Percentiles rank a stretch among this genome's conserved stretches.
Evolutionary conservation across 352 stramenopile genomes (phyloP).

Genomic region (Globisporangium canariense): DNA sequence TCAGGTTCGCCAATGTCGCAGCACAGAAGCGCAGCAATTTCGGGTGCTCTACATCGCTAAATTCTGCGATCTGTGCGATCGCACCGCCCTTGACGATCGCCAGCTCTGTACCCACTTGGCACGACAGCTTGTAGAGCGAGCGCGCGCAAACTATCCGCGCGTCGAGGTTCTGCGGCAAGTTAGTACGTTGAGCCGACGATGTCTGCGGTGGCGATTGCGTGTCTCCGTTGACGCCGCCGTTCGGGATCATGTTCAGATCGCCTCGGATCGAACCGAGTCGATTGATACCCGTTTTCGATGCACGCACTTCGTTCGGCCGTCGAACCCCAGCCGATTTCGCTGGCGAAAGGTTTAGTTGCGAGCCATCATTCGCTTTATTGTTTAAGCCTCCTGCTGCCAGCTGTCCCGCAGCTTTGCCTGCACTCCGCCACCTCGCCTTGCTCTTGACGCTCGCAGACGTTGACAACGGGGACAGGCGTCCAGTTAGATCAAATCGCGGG

Average conservation of each 20-base stretch:
- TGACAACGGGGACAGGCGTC: not conserved
- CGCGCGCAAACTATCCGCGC: slow-evolving; percentile 59
- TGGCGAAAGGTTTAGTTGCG: not conserved
- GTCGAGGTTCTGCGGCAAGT: slow-evolving; percentile 40
- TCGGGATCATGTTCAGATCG: slow-evolving; percentile 26
- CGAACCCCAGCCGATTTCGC: not conserved
- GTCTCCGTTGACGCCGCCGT: slow-evolving; percentile 5
- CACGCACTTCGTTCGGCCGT: not conserved
- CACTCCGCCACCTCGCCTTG: slow-evolving; percentile 14
- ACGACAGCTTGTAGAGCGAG: slow-evolving; percentile 81
- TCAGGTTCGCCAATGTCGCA: slow-evolving; percentile 64
- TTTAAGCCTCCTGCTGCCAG: not conserved
- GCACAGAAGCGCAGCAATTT: slow-evolving; percentile 58
- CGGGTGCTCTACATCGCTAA: slow-evolving; percentile 60
- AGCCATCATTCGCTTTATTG: not conserved
- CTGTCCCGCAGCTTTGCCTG: not conserved
- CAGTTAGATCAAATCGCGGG: not conserved
- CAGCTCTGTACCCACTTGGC: slow-evolving; percentile 45
- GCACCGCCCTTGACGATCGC: slow-evolving; percentile 63
- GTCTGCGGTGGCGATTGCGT: slow-evolving; percentile 8
- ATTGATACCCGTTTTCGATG: slow-evolving; percentile 19
- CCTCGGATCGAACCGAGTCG: slow-evolving; percentile 35
- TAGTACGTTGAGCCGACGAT: not conserved
- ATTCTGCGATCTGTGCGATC: slow-evolving; percentile 65
- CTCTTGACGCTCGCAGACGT: slow-evolving; percentile 7